Base-by-base conservation (phyloP, 257 asterid genomes). In the Handroanthus guayacan region DNA sequence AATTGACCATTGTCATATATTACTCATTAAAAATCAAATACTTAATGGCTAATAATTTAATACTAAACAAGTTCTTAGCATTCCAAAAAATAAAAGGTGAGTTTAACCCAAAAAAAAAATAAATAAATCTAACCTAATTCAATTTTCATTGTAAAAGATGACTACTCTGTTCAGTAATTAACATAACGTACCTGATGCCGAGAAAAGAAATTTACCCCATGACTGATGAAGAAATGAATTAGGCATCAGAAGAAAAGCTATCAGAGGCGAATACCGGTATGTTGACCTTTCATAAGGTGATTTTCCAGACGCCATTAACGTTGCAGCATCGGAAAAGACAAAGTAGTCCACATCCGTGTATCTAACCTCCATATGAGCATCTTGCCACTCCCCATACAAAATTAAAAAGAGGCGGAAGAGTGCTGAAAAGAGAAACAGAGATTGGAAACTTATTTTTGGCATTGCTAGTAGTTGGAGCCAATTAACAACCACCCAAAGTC, bases 341-440 rank as follows among this genome's bases (percentile, higher is more conserved):
- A 87, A 86, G 75, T 95, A 95, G 86, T 95, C 99, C 1, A 92
- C 85, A 80, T 95, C 98, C 5, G 99, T 92, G 82, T 92, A 92
- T 69, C 97, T 85, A 75, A 95, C 99, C 81, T 91, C 97, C 98
- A 95, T 84, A 79, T 91, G 91, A 52, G 81, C 81, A 74, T 95
- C 99, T 84, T 95, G 99, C 98, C 98, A 92, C 84, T 92, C 97
- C 10, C 99, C 99, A 55, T 84, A 95, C 13, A 95, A 65, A 48
- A 95, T 86, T 69, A 91, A 75, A 63, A 88, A 54, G 44, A 85
- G 76, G 13, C 99, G 94, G 75, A 91, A 86, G 56, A 92, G 5
- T 41, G 97, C 96, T 39, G 98, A 95, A 57, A 88, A 69, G 11
- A 88, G 38, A 62, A 95, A 82, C 74, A 95, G 85, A 50, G 84